These are phyloP conservation scores for Boletus rubescentipes DNA, from an alignment of 768 basidiomycete genomes.

Conservation along the genomic window DNA sequence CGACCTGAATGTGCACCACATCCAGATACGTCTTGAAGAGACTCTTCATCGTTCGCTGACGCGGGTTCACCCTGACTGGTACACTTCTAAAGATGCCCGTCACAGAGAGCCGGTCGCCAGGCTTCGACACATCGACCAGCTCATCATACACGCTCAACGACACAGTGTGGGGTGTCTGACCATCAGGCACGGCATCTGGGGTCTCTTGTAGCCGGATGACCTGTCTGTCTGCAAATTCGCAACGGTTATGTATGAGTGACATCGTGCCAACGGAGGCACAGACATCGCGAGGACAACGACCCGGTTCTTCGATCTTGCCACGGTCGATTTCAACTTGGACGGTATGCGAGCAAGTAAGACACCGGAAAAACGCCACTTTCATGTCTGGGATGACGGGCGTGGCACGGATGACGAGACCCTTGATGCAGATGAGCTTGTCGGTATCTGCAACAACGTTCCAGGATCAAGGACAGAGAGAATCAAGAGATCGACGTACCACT, in stretches of 20 bases:
- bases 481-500: constrained; percentile 52
- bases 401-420: constrained; percentile 95
- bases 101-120: constrained; percentile 88
- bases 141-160: constrained; percentile 98
- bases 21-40: constrained; percentile 98
- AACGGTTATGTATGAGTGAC: constrained; percentile 95
- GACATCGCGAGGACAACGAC: constrained; percentile 88
- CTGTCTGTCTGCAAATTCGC: constrained; percentile 94
- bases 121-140: constrained; percentile 93
- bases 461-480: not conserved
- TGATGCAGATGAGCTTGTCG: constrained; percentile 94
- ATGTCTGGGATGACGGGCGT: constrained; percentile 99
- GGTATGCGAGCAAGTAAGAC: constrained; percentile 94
- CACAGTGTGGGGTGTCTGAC: constrained; percentile 97
- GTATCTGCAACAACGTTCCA: constrained; percentile 61
- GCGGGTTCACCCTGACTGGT: constrained; percentile 92
- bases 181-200: constrained; percentile 96
- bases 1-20: constrained; percentile 85
- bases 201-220: constrained; percentile 96
- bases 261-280: constrained; percentile 88
- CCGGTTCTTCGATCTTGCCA: constrained; percentile 95
- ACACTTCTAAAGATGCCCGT: constrained; percentile 95
- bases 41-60: constrained; percentile 88
- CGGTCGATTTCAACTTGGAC: constrained; percentile 95
- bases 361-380: constrained; percentile 98